phyloP scores from a whole-genome alignment of 1,284 basidiomycete species.

The Sparassis latifolia region DNA sequence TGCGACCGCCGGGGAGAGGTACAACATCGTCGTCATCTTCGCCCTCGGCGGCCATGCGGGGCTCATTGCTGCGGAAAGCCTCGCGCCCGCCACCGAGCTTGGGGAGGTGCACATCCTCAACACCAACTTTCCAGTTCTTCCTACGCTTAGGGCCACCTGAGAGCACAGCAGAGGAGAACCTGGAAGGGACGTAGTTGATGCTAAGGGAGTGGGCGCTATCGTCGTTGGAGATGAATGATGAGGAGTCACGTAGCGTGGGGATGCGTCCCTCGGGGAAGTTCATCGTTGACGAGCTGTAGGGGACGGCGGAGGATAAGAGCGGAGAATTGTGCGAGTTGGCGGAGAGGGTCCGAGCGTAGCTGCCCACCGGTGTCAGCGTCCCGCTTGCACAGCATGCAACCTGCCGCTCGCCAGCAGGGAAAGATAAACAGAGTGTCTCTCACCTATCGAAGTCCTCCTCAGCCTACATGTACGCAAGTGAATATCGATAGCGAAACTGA shows the following conservation, averaged over 20 bases:
- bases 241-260: background rate
- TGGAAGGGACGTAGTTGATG: conserved; percentile 53
- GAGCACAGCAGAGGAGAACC: conserved; percentile 45
- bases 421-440: no score
- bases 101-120: conserved; percentile 19
- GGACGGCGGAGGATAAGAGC: no score
- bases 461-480: no score
- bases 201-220: conserved; percentile 31
- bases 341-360: no score
- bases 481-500: no score
- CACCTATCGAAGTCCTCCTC: no score
- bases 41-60: conserved; percentile 45
- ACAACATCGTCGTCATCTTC: conserved; percentile 50
- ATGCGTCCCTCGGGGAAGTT: background rate
- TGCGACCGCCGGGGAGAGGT: conserved; percentile 30
- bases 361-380: no score
- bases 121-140: conserved; percentile 25
- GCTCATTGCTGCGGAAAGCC: conserved; percentile 41
- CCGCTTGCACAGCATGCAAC: no score
- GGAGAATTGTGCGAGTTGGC: no score
- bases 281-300: background rate
- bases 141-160: conserved; percentile 36
- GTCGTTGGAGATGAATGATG: background rate
- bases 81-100: conserved; percentile 50
- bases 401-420: no score